Conservation (phyloP, 2,329 filamentous ascomycete genomes). For the Aspergillus unguis region DNA sequence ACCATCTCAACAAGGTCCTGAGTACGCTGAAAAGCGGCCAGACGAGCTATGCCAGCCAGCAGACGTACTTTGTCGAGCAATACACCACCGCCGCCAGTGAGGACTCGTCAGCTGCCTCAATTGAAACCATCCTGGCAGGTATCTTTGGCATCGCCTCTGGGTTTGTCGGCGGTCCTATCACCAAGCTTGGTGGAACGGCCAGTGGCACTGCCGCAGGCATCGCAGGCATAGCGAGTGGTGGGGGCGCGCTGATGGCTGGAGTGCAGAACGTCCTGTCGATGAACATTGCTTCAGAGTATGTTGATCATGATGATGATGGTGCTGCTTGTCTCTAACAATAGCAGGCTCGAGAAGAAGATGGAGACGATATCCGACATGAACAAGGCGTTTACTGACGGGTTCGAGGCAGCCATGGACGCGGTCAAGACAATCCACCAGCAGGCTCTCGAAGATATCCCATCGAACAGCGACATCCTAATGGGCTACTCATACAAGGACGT, state of each 20-base stretch:
- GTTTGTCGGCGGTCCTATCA: not conserved
- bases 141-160: not conserved
- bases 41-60: not conserved
- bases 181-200: not conserved
- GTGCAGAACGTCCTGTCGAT: too few relatives aligned
- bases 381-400: not conserved
- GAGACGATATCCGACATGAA: too few relatives aligned
- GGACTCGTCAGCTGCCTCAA: not conserved
- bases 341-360: too few relatives aligned
- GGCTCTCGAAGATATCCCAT: not conserved
- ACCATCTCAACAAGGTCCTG: not conserved
- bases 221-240: not conserved
- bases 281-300: too few relatives aligned
- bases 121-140: not conserved
- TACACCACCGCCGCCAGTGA: not conserved
- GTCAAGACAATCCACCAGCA: not conserved
- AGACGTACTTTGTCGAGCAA: not conserved
- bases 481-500: not conserved
- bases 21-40: not conserved
- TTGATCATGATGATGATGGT: too few relatives aligned
- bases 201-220: too few relatives aligned
- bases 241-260: too few relatives aligned
- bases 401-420: not conserved
- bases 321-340: too few relatives aligned
- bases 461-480: not conserved